Base-by-base conservation (phyloP, 1,284 basidiomycete genomes). In the Malassezia yamatoensis region DNA sequence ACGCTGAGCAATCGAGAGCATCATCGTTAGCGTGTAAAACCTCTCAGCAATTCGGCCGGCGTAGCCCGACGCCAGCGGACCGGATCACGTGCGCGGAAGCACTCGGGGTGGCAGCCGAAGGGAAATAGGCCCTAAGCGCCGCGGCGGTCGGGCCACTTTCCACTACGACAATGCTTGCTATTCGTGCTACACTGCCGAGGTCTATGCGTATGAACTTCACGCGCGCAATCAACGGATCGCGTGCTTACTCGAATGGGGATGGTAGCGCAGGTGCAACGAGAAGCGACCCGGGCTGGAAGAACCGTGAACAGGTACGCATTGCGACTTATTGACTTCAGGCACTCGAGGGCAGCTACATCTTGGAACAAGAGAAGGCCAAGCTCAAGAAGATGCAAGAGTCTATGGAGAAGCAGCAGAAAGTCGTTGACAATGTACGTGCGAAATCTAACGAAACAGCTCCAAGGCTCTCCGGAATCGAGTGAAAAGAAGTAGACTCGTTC, bases 291-390 rank as follows among this genome's bases (percentile, higher is more conserved):
- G 51, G 54, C 64, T 70, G 62, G 62, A 52, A 49, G 45, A 59
- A 61, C 43, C 59, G 64, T 42, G 67, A 70, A 54, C 62, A 69
- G 24, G 24, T 29, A 29, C 24, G 24, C 24, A 4, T 7, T 29
- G 7, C 7, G 3, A 29, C 24, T 29, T 29, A 29, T 7, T 29
- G 7, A 29, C 24, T 29, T 29, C 7, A 29, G 67, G 64, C 66
- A 15, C 53, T 62, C 37, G 66, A 68, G 59, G 60, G 62, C 60
- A 59, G 63, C 60, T 68, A 68, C 61, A 61, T 68, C 18, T 58
- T 61, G 46, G 55, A 68, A 55, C 58, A 60, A 20, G 69, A 71
- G 51, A 61, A 66, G 56, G 64, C 66, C 55, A 69, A 69, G 60
- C 69, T 71, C 49, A 51, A 49, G 33, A 65, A 67, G 54, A 62